Conservation (phyloP, 805 yeast species). For the Pichia gijzeniarum region DNA sequence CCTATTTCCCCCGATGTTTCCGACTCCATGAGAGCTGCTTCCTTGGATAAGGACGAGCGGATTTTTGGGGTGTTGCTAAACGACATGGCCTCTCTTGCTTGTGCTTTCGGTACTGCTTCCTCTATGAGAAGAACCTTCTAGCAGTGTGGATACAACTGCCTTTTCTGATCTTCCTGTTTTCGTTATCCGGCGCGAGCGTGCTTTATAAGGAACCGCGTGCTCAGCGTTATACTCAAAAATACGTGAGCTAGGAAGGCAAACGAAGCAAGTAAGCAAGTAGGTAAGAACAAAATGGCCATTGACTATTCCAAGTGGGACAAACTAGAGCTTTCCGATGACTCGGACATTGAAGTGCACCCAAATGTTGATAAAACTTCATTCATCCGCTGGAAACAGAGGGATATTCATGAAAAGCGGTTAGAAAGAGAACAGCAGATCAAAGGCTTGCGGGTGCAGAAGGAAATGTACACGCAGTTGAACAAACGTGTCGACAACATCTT, state of each 20-base stretch:
- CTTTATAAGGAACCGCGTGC: too few species aligned
- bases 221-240: too few species aligned
- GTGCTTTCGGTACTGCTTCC: not conserved
- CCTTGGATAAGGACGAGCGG: conserved; percentile 13
- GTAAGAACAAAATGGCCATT: conserved; percentile 34
- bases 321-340: conserved; percentile 91
- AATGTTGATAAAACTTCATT: conserved; percentile 93
- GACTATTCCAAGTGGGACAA: conserved; percentile 99
- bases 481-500: conserved; percentile 64
- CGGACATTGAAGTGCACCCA: conserved; percentile 96
- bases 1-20: conserved; percentile 1
- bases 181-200: too few species aligned
- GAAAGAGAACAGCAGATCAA: conserved; percentile 75
- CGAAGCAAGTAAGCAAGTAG: not conserved
- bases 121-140: too few species aligned
- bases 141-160: too few species aligned
- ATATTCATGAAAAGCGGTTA: conserved; percentile 86
- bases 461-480: conserved; percentile 74
- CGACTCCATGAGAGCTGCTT: conserved; percentile 2
- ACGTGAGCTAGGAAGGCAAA: not conserved
- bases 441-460: conserved; percentile 66
- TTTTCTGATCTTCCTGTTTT: too few species aligned
- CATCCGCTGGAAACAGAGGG: conserved; percentile 94
- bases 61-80: conserved; percentile 8
- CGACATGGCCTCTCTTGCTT: conserved; percentile 1